Base-by-base conservation (phyloP, 495 filamentous ascomycete genomes). In the Penicillium antarcticum region DNA sequence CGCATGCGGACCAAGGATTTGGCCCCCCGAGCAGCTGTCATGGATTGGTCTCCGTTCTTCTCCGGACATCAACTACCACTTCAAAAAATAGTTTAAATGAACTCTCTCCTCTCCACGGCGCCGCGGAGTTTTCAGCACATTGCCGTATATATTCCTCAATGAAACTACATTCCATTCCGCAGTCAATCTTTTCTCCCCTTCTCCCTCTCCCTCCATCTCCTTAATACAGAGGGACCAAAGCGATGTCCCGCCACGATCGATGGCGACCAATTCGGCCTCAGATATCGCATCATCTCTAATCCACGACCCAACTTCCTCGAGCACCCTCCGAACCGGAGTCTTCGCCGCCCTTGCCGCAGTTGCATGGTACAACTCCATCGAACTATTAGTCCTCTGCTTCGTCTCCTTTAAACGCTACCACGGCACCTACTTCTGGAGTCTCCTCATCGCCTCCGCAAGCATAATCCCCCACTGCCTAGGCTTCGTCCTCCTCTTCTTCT, bases 401-500 rank as follows among this genome's bases (percentile, higher is more conserved):
- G 48, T 70, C 29, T 74, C 76, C 7, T 80, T 80, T 55, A 76
- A 70, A 42, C 68, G 71, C 34, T 67, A 66, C 42, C 66, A 64
- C 3, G 73, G 77, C 7, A 63, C 67, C 14, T 80, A 80, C 55
- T 80, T 80, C 62, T 80, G 76, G 75, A 73, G 70, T 23, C 49
- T 80, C 8, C 63, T 79, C n/a, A 57, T 76, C 34, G 51, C 74
- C 7, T 71, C 69, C 2, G 57, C 61, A 50, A 50, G 62, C 39
- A 57, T 74, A 21, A 63, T 78, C 21, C 69, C 75, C 0, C 59
- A 77, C 50, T 64, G 62, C 12, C 55, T 77, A 12, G 77, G 77
- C 13, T 77, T 67, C 56, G 37, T 77, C 37, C 53, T 78, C 13
- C 69, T 75, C 18, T 75, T 77, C 62, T 78, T 75, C 44, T 55